Conservation (phyloP, 805 yeast species). For the Monosporozyma aquatica region DNA sequence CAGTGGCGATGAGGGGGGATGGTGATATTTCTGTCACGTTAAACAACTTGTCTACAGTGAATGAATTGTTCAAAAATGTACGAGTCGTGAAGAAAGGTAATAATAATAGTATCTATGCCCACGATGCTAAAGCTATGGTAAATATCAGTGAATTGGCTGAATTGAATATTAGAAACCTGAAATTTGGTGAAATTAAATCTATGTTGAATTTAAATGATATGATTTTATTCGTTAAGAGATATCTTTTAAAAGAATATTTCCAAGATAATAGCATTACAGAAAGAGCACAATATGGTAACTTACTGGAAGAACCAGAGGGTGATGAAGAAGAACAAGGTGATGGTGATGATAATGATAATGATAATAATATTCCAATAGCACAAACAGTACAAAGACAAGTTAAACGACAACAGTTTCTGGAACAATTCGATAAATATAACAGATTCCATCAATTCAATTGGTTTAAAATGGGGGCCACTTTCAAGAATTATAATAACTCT, state of each 20-base stretch:
- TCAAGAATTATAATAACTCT: slow-evolving; percentile 34
- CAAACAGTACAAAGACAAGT: slow-evolving; percentile 9
- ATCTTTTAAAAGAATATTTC: slow-evolving; percentile 31
- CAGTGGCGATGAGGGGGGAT: slow-evolving; percentile 43
- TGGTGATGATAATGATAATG: slow-evolving; percentile 15
- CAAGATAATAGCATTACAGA: slow-evolving; percentile 16
- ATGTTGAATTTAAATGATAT: slow-evolving; percentile 43
- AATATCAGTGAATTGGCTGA: slow-evolving; percentile 56
- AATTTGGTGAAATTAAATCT: slow-evolving; percentile 47
- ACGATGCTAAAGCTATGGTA: slow-evolving; percentile 56
- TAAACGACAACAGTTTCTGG: slow-evolving; percentile 14
- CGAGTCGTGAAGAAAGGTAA: slow-evolving; percentile 24
- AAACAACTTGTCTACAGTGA: slow-evolving; percentile 37
- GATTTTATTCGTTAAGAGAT: slow-evolving; percentile 31
- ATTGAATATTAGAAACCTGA: slow-evolving; percentile 51
- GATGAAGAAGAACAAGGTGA: slow-evolving; percentile 18
- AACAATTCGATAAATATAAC: slow-evolving; percentile 22
- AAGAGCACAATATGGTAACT: neutral
- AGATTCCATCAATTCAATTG: slow-evolving; percentile 46
- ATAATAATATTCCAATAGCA: slow-evolving; percentile 11
- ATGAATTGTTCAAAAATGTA: slow-evolving; percentile 38
- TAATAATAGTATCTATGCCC: slow-evolving; percentile 39
- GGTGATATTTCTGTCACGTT: slow-evolving; percentile 46
- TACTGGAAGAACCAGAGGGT: slow-evolving; percentile 11
- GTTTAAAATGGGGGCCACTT: slow-evolving; percentile 48